These are phyloP conservation scores for Sequoiadendron giganteum DNA, from an alignment of 75 land plant species.

Conservation along the genomic window DNA sequence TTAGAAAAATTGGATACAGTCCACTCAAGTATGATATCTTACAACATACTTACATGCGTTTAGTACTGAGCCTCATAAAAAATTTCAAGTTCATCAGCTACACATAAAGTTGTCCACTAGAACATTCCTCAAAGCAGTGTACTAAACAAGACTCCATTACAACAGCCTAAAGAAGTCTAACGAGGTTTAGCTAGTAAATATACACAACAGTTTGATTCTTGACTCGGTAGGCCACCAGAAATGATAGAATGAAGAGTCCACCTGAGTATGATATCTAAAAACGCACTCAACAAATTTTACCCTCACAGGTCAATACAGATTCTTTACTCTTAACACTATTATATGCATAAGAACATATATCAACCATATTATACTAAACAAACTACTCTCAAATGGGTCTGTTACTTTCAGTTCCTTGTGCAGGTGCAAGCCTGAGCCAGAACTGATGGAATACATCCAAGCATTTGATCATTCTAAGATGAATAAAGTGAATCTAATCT, in stretches of 20 bases:
- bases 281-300: not conserved
- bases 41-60: not conserved
- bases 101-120: not conserved
- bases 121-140: not conserved
- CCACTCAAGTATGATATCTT: not conserved
- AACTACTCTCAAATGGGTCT: not conserved
- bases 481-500: not conserved
- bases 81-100: not conserved
- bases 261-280: not conserved
- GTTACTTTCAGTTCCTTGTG: not conserved
- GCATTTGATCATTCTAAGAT: not conserved
- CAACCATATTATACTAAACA: not conserved
- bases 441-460: not conserved
- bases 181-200: not conserved
- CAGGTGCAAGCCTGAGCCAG: not conserved
- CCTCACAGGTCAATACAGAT: not conserved
- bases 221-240: not conserved
- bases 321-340: not conserved
- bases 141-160: not conserved
- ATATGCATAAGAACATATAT: not conserved
- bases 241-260: not conserved
- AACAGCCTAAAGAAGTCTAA: not conserved
- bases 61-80: not conserved
- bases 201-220: not conserved
- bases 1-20: not conserved